Evolutionary conservation across 768 basidiomycete species (phyloP), one percentile per base, ranked within the genome.

Genomic region (Mycena leptocephala): DNA sequence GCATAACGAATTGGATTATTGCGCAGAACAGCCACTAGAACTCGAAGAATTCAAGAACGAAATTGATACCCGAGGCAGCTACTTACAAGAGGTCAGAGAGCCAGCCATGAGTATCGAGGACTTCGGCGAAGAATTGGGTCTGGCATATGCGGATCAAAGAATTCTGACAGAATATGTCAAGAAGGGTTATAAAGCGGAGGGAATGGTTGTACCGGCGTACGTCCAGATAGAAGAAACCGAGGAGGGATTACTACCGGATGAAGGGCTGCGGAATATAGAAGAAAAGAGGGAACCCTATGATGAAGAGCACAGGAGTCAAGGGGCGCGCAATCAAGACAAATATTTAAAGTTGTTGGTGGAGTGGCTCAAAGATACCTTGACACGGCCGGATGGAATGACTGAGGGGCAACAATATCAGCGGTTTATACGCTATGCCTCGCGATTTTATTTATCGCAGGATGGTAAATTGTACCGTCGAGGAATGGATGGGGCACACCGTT

Each of bases 331-430:
- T 9, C 73, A 75, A 30, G 73, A 75, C 37, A 41, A 68, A n/a
- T 30, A 43, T 5, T 18, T 75, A 16, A 10, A 2, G 5, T 10
- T 75, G 28, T 20, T 75, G 2, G 30, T 26, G 26, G 30, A 41
- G 8, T 75, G 73, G 73, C 41, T 75, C 46, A 58, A 63, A 28
- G 59, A 75, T 46, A 26, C 73, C 1, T 28, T 75, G 24, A n/a
- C 16, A 22, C 39, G 73, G 20, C 73, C 73, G 1, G 46, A 51
- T 16, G 41, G 64, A 32, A 46, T 63, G 24, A 13, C 41, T 41
- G 59, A 69, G 2, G 39, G 43, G 4, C 22, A 28, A 14, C 26
- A 48, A 26, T 75, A 62, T 59, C 5, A 55, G 22, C 20, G 37
- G 11, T 75, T 74, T 35, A 33, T 74, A 2, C 41, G 66, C 14